A percentile compares a stretch with the other conserved stretches of the same genome.
These are phyloP conservation scores for Barbarea vulgaris DNA, from an alignment of 345 rosid species.

Conservation along the genomic window DNA sequence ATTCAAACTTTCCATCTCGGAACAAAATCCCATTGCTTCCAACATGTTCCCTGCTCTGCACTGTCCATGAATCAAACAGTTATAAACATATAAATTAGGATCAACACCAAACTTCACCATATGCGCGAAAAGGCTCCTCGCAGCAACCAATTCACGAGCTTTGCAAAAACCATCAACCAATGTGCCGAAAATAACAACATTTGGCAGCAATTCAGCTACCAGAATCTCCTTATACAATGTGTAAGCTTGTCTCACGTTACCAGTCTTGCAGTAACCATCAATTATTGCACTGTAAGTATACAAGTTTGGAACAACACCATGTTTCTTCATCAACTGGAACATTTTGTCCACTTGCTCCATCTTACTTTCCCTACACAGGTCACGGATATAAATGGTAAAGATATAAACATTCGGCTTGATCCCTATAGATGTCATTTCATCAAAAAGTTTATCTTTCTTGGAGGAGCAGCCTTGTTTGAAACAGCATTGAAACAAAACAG, in stretches of 20 bases:
- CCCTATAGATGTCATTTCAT: constrained; percentile 52
- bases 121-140: constrained; percentile 51
- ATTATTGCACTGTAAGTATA: constrained; percentile 57
- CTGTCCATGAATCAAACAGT: constrained; percentile 60
- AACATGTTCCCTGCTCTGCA: constrained; percentile 47
- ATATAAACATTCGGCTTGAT: constrained; percentile 58
- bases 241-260: constrained; percentile 46
- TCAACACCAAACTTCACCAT: constrained; percentile 61
- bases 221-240: constrained; percentile 49
- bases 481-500: constrained; percentile 56
- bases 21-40: constrained; percentile 49
- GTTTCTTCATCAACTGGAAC: constrained; percentile 49
- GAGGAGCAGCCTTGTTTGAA: constrained; percentile 53
- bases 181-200: constrained; percentile 59
- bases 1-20: constrained; percentile 53
- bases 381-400: constrained; percentile 52
- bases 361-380: constrained; percentile 49
- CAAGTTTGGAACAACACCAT: constrained; percentile 52
- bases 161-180: constrained; percentile 64
- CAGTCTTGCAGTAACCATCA: constrained; percentile 59
- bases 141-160: constrained; percentile 48
- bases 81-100: constrained; percentile 62
- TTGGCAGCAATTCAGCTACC: constrained; percentile 50
- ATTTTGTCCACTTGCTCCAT: constrained; percentile 52
- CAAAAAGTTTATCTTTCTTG: constrained; percentile 49